Conservation (phyloP, 768 basidiomycete species). For the Dendrothele bispora region DNA sequence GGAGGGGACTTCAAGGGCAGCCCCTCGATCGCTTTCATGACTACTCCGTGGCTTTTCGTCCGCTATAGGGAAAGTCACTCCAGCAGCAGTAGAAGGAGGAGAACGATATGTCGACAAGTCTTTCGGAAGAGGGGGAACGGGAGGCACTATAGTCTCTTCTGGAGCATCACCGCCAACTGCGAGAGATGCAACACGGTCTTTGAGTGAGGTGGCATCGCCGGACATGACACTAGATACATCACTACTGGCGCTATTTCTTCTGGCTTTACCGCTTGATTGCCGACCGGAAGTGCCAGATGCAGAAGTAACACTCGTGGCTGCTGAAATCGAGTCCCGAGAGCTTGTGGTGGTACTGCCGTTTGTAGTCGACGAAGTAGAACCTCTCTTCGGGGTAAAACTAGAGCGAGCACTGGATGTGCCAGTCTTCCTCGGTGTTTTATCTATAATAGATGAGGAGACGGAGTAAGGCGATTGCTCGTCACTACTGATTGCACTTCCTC, state of each 20-base stretch:
- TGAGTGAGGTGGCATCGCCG: conserved; percentile 58
- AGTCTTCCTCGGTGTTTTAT: conserved; percentile 71
- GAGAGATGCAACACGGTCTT: conserved; percentile 67
- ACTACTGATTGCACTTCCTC: conserved; percentile 49
- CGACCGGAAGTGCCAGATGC: conserved; percentile 71
- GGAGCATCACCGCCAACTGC: conserved; percentile 56
- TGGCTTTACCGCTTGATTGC: conserved; percentile 65
- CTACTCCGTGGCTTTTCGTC: conserved; percentile 44
- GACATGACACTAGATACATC: conserved; percentile 80
- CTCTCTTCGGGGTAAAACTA: conserved; percentile 83
- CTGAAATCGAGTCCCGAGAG: conserved; percentile 85
- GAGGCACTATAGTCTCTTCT: conserved; percentile 77
- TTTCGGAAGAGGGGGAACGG: conserved; percentile 91
- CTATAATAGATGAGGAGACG: conserved; percentile 36
- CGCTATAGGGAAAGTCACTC: conserved; percentile 48
- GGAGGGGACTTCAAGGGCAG: conserved; percentile 36
- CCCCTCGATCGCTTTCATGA: conserved; percentile 39
- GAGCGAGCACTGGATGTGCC: conserved; percentile 56
- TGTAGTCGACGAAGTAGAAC: conserved; percentile 86
- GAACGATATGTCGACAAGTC: conserved; percentile 79
- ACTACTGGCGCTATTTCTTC: conserved; percentile 84
- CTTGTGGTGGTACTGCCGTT: conserved; percentile 79
- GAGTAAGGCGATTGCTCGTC: conserved; percentile 54
- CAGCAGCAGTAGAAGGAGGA: conserved; percentile 60
- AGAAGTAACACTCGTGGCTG: conserved; percentile 76